Conservation (phyloP, 2,329 filamentous ascomycete genomes). For the Alternaria consortialis region DNA sequence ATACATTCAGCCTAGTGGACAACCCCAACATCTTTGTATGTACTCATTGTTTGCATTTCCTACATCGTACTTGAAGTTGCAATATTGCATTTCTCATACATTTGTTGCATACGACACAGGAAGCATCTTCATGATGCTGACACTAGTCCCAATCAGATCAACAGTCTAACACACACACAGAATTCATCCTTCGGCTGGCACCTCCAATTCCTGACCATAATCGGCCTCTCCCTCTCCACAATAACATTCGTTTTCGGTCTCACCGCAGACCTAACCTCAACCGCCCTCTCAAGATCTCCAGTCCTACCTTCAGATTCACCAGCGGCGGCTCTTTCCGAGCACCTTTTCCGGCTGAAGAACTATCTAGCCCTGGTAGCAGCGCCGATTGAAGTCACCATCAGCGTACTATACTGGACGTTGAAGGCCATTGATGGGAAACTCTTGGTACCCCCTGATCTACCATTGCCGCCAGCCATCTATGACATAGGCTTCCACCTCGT, state of each 20-base stretch:
- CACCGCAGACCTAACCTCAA: constrained; percentile 65
- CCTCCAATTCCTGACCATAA: constrained; percentile 77
- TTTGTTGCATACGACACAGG: neutral
- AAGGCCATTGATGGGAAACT: constrained; percentile 63
- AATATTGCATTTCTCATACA: neutral
- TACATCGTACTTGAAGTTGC: neutral
- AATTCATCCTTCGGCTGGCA: constrained; percentile 72
- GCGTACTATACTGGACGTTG: constrained; percentile 76
- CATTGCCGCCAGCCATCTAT: constrained; percentile 56
- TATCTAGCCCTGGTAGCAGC: constrained; percentile 70
- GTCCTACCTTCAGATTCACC: constrained; percentile 4
- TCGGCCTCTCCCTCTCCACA: constrained; percentile 70
- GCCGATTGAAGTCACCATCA: constrained; percentile 76
- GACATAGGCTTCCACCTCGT: constrained; percentile 62
- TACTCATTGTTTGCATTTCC: neutral
- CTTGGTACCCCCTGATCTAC: constrained; percentile 56
- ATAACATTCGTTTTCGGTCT: constrained; percentile 69
- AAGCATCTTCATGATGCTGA: neutral
- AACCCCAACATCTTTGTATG: constrained; percentile 43
- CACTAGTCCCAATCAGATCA: neutral
- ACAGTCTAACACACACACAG: constrained; percentile 38
- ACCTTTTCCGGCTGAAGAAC: constrained; percentile 74
- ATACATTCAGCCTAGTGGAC: constrained; percentile 35
- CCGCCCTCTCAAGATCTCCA: constrained; percentile 34
- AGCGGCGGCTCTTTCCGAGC: constrained; percentile 47